These are phyloP conservation scores for Exophiala lecanii-corni DNA, from an alignment of 2,329 filamentous ascomycete genomes.

Conservation along the genomic window DNA sequence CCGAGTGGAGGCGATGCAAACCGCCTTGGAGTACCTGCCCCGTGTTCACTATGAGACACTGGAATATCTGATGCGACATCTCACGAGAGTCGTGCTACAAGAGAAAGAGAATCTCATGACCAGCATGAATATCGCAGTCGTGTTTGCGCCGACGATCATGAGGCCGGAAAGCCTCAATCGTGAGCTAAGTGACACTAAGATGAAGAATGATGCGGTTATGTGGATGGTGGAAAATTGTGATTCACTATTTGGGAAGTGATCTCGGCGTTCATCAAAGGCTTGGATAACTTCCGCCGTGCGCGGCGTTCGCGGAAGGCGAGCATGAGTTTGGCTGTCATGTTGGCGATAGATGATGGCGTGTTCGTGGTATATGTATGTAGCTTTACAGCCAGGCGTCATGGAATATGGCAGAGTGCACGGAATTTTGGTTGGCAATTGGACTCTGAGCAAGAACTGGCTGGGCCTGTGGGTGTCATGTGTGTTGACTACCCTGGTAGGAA, in stretches of 20 bases:
- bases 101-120: constrained; percentile 93
- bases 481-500: no score
- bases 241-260: constrained; percentile 61
- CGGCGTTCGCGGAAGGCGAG: constrained; percentile 3
- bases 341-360: no score
- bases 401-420: no score
- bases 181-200: constrained; percentile 93
- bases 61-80: constrained; percentile 90
- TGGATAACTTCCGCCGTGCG: no score
- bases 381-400: constrained; percentile 14
- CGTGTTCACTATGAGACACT: constrained; percentile 81
- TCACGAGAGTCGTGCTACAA: constrained; percentile 76
- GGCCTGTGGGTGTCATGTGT: no score
- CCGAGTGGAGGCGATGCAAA: constrained; percentile 66
- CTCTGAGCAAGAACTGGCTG: no score
- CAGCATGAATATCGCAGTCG: constrained; percentile 89
- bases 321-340: neutral
- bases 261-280: no score
- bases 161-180: constrained; percentile 81
- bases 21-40: constrained; percentile 73
- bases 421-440: no score
- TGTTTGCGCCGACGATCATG: constrained; percentile 98
- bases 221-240: constrained; percentile 89
- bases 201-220: constrained; percentile 87
- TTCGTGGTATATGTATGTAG: no score